Evolutionary conservation across 495 filamentous ascomycete species (phyloP).

Genomic region (Monascus purpureus): DNA sequence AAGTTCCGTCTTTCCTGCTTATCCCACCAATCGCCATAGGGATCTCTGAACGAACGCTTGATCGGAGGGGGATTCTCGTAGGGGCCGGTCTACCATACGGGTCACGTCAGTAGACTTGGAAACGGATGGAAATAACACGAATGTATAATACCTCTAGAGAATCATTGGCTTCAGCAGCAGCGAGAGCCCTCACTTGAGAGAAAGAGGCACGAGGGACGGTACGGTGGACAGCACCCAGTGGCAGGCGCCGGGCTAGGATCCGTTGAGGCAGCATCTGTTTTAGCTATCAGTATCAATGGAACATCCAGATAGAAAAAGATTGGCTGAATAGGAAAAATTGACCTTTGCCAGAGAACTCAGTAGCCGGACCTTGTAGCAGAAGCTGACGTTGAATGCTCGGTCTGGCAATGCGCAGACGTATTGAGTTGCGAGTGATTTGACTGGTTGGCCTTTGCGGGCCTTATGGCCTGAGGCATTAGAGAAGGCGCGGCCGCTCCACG

Average conservation of each 20-base stretch:
- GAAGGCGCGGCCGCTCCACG: slow-evolving; percentile 15
- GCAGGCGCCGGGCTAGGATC: slow-evolving; percentile 36
- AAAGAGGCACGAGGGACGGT: slow-evolving; percentile 39
- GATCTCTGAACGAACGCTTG: slow-evolving; percentile 84
- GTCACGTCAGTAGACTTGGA: slow-evolving; percentile 6
- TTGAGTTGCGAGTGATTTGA: too few relatives aligned
- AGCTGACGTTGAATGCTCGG: slow-evolving; percentile 6
- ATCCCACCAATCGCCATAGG: slow-evolving; percentile 93
- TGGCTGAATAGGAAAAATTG: too few relatives aligned
- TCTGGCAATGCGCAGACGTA: too few relatives aligned
- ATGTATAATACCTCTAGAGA: slow-evolving; percentile 55
- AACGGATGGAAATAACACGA: slow-evolving; percentile 1
- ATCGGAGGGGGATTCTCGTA: slow-evolving; percentile 76
- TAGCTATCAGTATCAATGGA: too few relatives aligned
- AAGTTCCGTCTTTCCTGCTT: slow-evolving; percentile 93
- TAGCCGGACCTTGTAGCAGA: slow-evolving; percentile 7
- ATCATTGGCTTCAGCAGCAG: slow-evolving; percentile 53
- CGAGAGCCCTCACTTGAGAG: slow-evolving; percentile 35
- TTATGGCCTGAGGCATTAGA: slow-evolving; percentile 13
- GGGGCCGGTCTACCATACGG: slow-evolving; percentile 58
- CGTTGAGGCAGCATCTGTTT: slow-evolving; percentile 54
- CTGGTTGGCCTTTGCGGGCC: too few relatives aligned
- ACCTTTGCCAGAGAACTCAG: too few relatives aligned
- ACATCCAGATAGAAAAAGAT: too few relatives aligned
- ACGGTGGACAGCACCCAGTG: slow-evolving; percentile 30